Base-by-base conservation (phyloP, 805 yeast genomes). In the Blastobotrys peoriensis region DNA sequence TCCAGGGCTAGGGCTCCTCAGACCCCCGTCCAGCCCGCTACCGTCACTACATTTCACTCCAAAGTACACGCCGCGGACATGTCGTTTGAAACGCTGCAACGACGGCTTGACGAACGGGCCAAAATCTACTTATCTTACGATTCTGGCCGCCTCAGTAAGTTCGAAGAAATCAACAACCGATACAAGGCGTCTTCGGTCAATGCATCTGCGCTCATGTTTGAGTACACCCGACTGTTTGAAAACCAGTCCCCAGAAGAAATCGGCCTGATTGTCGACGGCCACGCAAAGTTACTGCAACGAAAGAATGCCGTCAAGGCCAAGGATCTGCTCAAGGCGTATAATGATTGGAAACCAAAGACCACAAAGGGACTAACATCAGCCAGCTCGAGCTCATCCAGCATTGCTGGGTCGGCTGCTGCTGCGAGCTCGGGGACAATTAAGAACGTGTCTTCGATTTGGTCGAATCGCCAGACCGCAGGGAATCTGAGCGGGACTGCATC, bases 31-130 rank as follows among this genome's bases (percentile, higher is more conserved):
- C 48, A 41, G 39, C 48, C 47, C 5, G 49, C 46, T 2, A n/a
- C 41, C 3, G 51, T 48, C 8, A 25, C 52, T 2, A 16, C 41
- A 2, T 49, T 43, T 39, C 49, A 48, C 28, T 42, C 47, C 18
- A 41, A 44, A 17, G 52, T 38, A 28, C 44, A 49, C 5, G 52
- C 47, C 13, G 49, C 46, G 3, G 53, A 47, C 8, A 43, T 62
- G 22, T 61, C 73, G 1, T 61, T 64, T 8, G 77, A 73, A 25
- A 63, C 70, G 35, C 83, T 78, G 53, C 73, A 68, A 49, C 65
- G 72, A 58, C 73, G 96, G 53, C 70, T 87, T 22, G 91, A 84
- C 50, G 95, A 86, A 60, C 71, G 96, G 57, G 96, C 95, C 1
- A 80, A 82, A 59, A 88, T 84, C 60, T 85, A 86, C 59, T 64